Conservation (phyloP, 2,329 filamentous ascomycete species). For the Xylaria sp. region DNA sequence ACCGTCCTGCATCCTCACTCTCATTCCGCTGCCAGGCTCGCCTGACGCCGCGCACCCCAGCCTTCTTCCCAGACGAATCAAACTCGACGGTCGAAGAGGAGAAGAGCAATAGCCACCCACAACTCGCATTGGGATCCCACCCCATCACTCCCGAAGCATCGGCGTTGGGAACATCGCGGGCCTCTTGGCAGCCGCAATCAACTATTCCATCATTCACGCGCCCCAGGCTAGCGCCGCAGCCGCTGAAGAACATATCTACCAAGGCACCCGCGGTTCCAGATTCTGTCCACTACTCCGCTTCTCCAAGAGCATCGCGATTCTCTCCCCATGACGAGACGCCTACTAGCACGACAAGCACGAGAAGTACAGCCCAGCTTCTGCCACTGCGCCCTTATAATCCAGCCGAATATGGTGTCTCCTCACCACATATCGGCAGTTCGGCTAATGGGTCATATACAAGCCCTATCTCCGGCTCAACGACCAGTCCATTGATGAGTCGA, state of each 20-base stretch:
- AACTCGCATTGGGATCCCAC: constrained; percentile 40
- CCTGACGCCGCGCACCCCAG: constrained; percentile 53
- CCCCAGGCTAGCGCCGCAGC: constrained; percentile 27
- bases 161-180: constrained; percentile 6
- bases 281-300: constrained; percentile 47
- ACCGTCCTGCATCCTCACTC: constrained; percentile 57
- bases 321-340: constrained; percentile 47
- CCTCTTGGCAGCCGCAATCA: constrained; percentile 10
- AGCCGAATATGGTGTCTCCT: constrained; percentile 44
- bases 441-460: constrained; percentile 40
- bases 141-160: constrained; percentile 36
- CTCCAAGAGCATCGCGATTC: constrained; percentile 46
- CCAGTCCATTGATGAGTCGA: constrained; percentile 46
- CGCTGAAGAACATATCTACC: constrained; percentile 44
- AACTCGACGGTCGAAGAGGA: constrained; percentile 46
- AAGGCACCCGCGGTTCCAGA: constrained; percentile 42
- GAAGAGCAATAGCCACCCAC: constrained; percentile 36
- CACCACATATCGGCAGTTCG: constrained; percentile 34
- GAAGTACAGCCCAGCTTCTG: constrained; percentile 47
- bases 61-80: constrained; percentile 48
- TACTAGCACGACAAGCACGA: constrained; percentile 46
- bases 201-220: constrained; percentile 29
- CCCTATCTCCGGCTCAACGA: constrained; percentile 45
- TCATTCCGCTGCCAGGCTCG: constrained; percentile 63
- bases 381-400: constrained; percentile 48